Evolutionary conservation across 1,284 basidiomycete genomes (phyloP).

Genomic region (Puccinia coronata): DNA sequence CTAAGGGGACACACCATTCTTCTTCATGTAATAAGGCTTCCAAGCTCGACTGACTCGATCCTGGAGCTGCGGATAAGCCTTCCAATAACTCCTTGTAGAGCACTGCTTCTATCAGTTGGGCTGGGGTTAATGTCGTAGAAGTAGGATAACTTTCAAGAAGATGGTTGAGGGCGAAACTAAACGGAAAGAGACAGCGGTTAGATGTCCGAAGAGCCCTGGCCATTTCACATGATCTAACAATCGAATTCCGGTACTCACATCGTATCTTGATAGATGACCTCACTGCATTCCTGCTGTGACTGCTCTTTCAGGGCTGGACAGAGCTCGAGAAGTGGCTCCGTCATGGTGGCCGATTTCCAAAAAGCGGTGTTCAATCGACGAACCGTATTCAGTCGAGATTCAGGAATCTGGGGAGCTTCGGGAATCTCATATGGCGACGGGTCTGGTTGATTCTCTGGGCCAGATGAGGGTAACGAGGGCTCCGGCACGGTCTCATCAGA

Average conservation of each 20-base stretch:
- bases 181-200: neutral
- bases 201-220: neutral
- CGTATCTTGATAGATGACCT: conserved; percentile 28
- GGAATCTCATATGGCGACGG: neutral
- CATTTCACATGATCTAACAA: neutral
- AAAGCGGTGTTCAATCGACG: conserved; percentile 32
- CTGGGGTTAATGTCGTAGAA: conserved; percentile 11
- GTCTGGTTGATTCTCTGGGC: neutral
- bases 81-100: conserved; percentile 44
- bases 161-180: conserved; percentile 20
- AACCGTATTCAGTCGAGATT: conserved; percentile 29
- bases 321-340: conserved; percentile 1
- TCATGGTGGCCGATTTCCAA: conserved; percentile 47
- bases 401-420: conserved; percentile 4
- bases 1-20: conserved; percentile 41
- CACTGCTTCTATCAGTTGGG: conserved; percentile 48
- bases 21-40: conserved; percentile 23
- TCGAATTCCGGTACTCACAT: conserved; percentile 10
- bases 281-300: neutral
- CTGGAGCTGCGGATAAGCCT: neutral
- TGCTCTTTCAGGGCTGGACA: conserved; percentile 5
- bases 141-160: conserved; percentile 22
- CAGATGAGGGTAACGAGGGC: neutral
- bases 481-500: neutral
- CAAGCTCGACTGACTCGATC: conserved; percentile 16